Percentiles rank a stretch among this genome's conserved stretches.
phyloP scores from a whole-genome alignment of 805 yeast genomes.

The Cyberlindnera maritima region DNA sequence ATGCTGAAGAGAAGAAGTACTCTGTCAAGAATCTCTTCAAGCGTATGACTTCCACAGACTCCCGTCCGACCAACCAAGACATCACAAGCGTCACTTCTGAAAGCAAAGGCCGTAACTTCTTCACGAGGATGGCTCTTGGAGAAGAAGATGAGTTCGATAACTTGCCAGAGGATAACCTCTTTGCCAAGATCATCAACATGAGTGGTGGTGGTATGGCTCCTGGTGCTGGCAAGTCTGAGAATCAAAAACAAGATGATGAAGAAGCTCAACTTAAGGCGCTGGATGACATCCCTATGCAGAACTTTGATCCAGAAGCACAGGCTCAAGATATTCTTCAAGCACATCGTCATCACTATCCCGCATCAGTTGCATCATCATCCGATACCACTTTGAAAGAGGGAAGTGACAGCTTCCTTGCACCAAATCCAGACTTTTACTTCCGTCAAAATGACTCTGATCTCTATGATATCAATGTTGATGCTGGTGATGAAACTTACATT shows the following conservation, averaged over 20 bases:
- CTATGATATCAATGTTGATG: slow-evolving; percentile 30
- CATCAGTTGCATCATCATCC: slow-evolving; percentile 2
- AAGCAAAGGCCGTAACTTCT: slow-evolving; percentile 8
- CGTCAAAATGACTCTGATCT: slow-evolving; percentile 28
- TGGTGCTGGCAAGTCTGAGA: slow-evolving; percentile 28
- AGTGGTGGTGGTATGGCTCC: slow-evolving; percentile 36
- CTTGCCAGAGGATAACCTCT: slow-evolving; percentile 27
- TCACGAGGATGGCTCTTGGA: slow-evolving; percentile 20
- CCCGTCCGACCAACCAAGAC: background rate
- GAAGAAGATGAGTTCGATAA: slow-evolving; percentile 23
- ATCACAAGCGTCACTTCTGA: slow-evolving; percentile 6
- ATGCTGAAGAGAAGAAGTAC: slow-evolving; percentile 9
- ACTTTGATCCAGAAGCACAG: slow-evolving; percentile 44
- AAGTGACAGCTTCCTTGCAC: slow-evolving; percentile 29
- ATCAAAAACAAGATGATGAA: slow-evolving; percentile 34
- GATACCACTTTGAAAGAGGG: slow-evolving; percentile 18
- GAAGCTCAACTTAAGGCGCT: slow-evolving; percentile 28
- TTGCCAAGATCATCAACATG: slow-evolving; percentile 31
- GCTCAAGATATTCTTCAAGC: slow-evolving; percentile 53
- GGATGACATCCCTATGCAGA: slow-evolving; percentile 41
- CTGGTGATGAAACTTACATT: slow-evolving; percentile 40
- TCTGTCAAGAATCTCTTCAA: slow-evolving; percentile 19
- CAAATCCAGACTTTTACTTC: slow-evolving; percentile 44
- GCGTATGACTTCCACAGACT: slow-evolving; percentile 13
- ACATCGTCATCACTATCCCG: slow-evolving; percentile 34